Base-by-base conservation (phyloP, 345 rosid genomes). In the Eucalyptus camaldulensis region DNA sequence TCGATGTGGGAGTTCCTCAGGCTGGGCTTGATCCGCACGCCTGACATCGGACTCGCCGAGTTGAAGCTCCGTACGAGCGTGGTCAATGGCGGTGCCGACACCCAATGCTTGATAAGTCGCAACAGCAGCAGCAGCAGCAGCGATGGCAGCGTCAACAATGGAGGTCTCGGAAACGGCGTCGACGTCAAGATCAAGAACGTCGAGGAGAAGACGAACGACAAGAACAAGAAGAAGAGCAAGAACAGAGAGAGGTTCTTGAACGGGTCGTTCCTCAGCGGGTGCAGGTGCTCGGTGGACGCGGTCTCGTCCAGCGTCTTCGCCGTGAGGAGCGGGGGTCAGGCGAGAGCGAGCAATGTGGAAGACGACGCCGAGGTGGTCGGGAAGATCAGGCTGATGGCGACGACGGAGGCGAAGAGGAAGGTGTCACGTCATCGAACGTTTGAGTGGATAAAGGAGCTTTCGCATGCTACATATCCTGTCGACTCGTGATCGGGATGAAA, bases 371-470 rank as follows among this genome's bases (percentile, higher is more conserved):
- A 40, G 85, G 45, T 76, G 47, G 85, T 76, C 85, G 85, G 47
- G 85, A 40, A 76, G 85, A 76, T 76, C 50, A 53, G 50, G 86
- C 13, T 27, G 69, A 50, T 47, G 86, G n/a, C 49, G 44, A 86
- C 86, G 91, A 92, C 67, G 62, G 88, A 86, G 58, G 89, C 88
- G 90, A 92, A 91, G 92, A 90, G 91, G 90, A 95, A 92, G 89
- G 89, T 72, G 92, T 96, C 97, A 86, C 93, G 96, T 80, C 96
- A 93, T 89, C 90, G 99, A 92, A 96, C 99, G 85, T 94, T 93
- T 90, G 98, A 97, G 80, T 97, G 99, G 99, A 90, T 96, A 89
- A 96, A 94, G 92, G 96, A 96, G 89, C 95, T 96, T 90, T 94
- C 98, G 49, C 90, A 76, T 76, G 85, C 85, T 21, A 76, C 85